Evolutionary conservation across 2,329 filamentous ascomycete species (phyloP).

Genomic region (Trichoderma sp.): DNA sequence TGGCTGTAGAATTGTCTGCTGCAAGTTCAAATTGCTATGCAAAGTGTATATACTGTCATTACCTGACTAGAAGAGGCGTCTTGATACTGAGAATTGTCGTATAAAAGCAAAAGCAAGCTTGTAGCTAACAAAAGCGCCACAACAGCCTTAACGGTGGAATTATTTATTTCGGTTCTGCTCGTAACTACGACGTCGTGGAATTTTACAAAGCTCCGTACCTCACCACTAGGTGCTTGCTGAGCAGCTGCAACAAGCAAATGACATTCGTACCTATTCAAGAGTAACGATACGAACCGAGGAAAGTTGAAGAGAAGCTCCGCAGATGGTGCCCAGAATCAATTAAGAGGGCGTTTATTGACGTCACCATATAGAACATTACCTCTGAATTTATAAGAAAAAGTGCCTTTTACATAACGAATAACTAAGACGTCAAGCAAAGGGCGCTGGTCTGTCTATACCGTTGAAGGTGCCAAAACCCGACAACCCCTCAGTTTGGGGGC

Average conservation of each 20-base stretch:
- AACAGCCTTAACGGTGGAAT: background rate
- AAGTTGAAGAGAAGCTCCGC: background rate
- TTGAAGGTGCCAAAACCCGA: constrained; percentile 1
- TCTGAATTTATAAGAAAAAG: background rate
- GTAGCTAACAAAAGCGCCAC: background rate
- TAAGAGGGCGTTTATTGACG: background rate
- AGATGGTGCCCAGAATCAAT: background rate
- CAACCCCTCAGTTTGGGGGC: background rate
- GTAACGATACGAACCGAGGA: background rate
- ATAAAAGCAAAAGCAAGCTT: background rate
- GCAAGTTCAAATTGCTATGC: background rate
- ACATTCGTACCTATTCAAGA: background rate
- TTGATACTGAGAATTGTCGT: background rate
- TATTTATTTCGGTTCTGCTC: background rate
- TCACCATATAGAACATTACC: background rate
- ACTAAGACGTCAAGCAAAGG: background rate
- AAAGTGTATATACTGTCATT: background rate
- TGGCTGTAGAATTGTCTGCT: background rate
- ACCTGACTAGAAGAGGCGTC: background rate
- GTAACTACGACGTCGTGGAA: background rate
- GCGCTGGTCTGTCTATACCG: background rate
- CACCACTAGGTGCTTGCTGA: background rate
- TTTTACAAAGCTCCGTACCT: background rate
- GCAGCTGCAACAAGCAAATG: background rate
- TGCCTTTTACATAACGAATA: background rate